Base-by-base conservation (phyloP, 1,139 yeast species). In the Lipomyces yarrowii region DNA sequence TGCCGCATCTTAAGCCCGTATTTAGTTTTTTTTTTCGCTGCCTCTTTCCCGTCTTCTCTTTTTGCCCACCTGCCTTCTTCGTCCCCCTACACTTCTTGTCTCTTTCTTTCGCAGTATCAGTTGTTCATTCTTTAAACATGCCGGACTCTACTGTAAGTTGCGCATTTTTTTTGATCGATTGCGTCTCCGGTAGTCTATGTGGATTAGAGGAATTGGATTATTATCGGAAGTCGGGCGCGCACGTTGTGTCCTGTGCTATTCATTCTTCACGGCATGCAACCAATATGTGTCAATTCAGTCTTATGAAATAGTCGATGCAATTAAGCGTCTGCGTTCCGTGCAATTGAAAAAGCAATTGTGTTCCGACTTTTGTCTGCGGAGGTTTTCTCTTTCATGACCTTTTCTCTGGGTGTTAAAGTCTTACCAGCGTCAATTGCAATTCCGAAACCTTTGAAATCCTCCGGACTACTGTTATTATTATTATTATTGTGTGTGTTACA, bases 81-180 rank as follows among this genome's bases (percentile, higher is more conserved):
- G 11, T 26, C 30, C 10, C 15, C 55, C 33, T 26, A 18, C 55
- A 52, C 33, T n/a, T 52, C 33, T 52, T 33, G 32, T 6, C 33
- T 30, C 55, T 52, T 35, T 13, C 55, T 52, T 26, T 52, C 30
- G 7, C 7, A 23, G 15, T 52, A 23, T 6, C 48, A 42, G 23
- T 18, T 7, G 23, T 18, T 52, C 18, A 13, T 33, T 21, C 33
- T n/a, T 23, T 30, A 15, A 23, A 23, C 6, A 52, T 52, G 55
- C 55, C 55, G 55, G 55, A 52, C 15, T 52, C 55, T 21, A 52
- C 55, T 26, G 55, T 52, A 52, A 52, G 55, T 52, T 13, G 33
- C 3, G 3, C n/a, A 2, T 52, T 52, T 18, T 13, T 18, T 51
- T 23, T 52, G 55, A 8, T 30, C 3, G 55, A 13, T 52, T 52